phyloP scores from a whole-genome alignment of 192 early-diverging fungal genomes.

The Coemansia sp. region DNA sequence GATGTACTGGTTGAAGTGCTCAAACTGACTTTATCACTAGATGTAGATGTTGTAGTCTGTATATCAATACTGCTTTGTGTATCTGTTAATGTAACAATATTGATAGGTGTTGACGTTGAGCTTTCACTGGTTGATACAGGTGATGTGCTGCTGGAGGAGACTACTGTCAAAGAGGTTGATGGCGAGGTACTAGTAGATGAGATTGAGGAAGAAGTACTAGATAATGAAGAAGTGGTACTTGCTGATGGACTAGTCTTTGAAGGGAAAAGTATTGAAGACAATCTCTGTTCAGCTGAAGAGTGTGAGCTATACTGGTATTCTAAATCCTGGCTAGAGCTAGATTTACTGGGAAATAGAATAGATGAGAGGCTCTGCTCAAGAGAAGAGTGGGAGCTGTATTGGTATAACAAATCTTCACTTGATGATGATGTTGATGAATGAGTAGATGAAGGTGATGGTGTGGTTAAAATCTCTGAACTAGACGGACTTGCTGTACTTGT shows the following conservation, averaged over 20 bases:
- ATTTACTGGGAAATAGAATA: neutral
- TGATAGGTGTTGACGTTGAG: no score
- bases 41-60: no score
- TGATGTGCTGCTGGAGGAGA: no score
- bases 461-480: neutral
- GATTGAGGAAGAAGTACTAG: neutral
- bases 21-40: neutral
- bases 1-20: neutral
- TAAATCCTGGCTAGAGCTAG: neutral
- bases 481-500: neutral
- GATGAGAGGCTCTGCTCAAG: neutral
- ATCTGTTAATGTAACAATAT: neutral
- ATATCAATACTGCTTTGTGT: no score
- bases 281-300: no score
- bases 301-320: neutral
- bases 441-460: neutral
- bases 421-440: neutral
- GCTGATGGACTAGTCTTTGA: neutral
- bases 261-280: no score
- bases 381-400: constrained; percentile 1
- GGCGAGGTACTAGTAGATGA: neutral
- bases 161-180: neutral
- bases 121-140: no score
- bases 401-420: neutral
- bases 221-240: neutral